These are phyloP conservation scores for Sporothrix brunneoviolacea DNA, from an alignment of 2,329 filamentous ascomycete species.

Conservation along the genomic window DNA sequence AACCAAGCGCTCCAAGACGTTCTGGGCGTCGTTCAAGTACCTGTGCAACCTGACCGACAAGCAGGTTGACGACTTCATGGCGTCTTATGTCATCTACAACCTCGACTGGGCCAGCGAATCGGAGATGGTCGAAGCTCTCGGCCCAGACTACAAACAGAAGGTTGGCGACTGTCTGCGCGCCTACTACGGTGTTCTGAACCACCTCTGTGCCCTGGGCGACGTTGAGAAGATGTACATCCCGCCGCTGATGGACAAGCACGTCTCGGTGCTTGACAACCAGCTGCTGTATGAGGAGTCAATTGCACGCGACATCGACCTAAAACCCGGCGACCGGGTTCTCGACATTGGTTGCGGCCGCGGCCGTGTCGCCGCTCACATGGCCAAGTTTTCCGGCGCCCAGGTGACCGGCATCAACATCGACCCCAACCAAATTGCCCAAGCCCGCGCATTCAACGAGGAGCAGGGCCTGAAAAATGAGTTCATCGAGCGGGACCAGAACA, in stretches of 20 bases:
- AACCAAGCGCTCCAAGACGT: slow-evolving; percentile 42
- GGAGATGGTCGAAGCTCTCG: slow-evolving; percentile 40
- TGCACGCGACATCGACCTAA: slow-evolving; percentile 39
- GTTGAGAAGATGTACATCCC: slow-evolving; percentile 56
- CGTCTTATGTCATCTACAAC: slow-evolving; percentile 50
- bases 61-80: slow-evolving; percentile 49
- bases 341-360: slow-evolving; percentile 48
- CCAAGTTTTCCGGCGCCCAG: slow-evolving; percentile 38
- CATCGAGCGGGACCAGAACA: slow-evolving; percentile 45
- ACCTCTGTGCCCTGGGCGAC: slow-evolving; percentile 47
- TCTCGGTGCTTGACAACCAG: slow-evolving; percentile 45
- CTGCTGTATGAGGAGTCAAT: slow-evolving; percentile 46
- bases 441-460: slow-evolving; percentile 36
- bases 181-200: slow-evolving; percentile 49
- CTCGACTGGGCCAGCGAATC: slow-evolving; percentile 47
- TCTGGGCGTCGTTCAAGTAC: slow-evolving; percentile 43
- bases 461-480: slow-evolving; percentile 40
- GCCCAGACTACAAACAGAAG: slow-evolving; percentile 41
- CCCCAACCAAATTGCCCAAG: slow-evolving; percentile 44
- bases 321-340: slow-evolving; percentile 39
- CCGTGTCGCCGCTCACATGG: slow-evolving; percentile 48
- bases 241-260: slow-evolving; percentile 44
- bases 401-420: slow-evolving; percentile 50
- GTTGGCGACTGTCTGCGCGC: slow-evolving; percentile 45
- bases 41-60: slow-evolving; percentile 41